Percentiles rank a stretch among this genome's conserved stretches.
These are phyloP conservation scores for Phytophthora hibernalis DNA, from an alignment of 352 stramenopile genomes.

Conservation along the genomic window DNA sequence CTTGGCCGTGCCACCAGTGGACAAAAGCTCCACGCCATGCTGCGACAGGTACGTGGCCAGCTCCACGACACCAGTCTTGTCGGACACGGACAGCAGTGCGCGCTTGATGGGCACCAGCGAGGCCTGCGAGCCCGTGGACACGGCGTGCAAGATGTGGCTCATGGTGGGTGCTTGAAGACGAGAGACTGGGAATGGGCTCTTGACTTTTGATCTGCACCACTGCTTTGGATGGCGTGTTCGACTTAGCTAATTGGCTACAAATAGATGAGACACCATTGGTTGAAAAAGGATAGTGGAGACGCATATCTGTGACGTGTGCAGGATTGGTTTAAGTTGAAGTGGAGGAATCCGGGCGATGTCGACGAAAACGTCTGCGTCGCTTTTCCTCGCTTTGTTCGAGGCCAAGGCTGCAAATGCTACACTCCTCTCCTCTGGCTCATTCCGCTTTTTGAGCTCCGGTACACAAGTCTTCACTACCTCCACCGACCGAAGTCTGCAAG, in stretches of 20 bases:
- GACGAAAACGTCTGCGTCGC: neutral
- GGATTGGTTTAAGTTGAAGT: slow-evolving; percentile 18
- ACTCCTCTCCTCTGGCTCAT: neutral
- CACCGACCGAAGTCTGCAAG: neutral
- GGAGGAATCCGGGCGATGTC: neutral
- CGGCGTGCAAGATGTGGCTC: slow-evolving; percentile 87
- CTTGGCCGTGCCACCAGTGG: slow-evolving; percentile 98
- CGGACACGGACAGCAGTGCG: slow-evolving; percentile 98
- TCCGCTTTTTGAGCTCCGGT: slow-evolving; percentile 3
- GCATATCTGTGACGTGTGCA: slow-evolving; percentile 21
- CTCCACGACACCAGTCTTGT: slow-evolving; percentile 99
- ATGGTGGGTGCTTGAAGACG: slow-evolving; percentile 38
- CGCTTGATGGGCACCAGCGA: slow-evolving; percentile 94
- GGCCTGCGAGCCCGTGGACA: slow-evolving; percentile 61
- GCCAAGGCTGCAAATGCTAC: neutral
- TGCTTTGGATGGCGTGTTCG: slow-evolving; percentile 25
- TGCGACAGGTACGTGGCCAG: slow-evolving; percentile 94
- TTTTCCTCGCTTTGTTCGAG: neutral
- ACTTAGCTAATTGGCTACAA: slow-evolving; percentile 29
- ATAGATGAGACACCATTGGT: neutral
- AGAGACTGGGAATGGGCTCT: slow-evolving; percentile 24
- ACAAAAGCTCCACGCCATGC: slow-evolving; percentile 97
- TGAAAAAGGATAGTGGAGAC: neutral
- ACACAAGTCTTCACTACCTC: slow-evolving; percentile 1
- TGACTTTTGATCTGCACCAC: slow-evolving; percentile 18